Evolutionary conservation across 306 rosid species (phyloP).

Genomic region (Quercus berberidifolia): DNA sequence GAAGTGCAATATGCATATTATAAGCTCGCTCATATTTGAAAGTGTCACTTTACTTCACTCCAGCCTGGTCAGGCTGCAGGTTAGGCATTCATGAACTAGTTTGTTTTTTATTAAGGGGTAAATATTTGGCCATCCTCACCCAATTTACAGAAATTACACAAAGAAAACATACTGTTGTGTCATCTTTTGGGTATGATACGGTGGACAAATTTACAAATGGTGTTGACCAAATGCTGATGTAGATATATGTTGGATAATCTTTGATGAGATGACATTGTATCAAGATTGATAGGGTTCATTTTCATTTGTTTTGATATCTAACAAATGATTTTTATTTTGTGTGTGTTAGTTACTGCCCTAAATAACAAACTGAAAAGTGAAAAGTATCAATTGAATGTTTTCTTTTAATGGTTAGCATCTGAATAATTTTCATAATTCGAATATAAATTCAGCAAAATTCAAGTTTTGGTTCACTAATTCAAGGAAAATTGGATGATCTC

Average conservation of each 20-base stretch:
- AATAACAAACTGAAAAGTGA: no score
- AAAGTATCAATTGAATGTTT: no score
- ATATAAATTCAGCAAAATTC: not conserved
- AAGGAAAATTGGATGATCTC: not conserved
- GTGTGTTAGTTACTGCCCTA: no score
- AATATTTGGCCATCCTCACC: no score
- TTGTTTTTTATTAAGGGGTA: no score
- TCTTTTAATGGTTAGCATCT: not conserved
- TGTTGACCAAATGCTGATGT: not conserved
- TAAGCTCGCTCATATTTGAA: no score
- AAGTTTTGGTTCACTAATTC: not conserved
- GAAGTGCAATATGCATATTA: no score
- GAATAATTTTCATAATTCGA: not conserved
- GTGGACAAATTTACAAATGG: not conserved
- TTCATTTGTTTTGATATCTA: no score
- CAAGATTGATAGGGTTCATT: no score
- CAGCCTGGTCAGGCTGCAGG: not conserved
- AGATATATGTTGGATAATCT: not conserved
- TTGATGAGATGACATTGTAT: not conserved
- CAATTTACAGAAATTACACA: no score
- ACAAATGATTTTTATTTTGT: no score
- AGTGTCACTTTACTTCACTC: not conserved
- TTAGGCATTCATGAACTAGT: not conserved
- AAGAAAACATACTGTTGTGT: not conserved
- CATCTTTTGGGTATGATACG: not conserved